phyloP scores from a whole-genome alignment of 768 basidiomycete species.

The Coprinellus micaceus region DNA sequence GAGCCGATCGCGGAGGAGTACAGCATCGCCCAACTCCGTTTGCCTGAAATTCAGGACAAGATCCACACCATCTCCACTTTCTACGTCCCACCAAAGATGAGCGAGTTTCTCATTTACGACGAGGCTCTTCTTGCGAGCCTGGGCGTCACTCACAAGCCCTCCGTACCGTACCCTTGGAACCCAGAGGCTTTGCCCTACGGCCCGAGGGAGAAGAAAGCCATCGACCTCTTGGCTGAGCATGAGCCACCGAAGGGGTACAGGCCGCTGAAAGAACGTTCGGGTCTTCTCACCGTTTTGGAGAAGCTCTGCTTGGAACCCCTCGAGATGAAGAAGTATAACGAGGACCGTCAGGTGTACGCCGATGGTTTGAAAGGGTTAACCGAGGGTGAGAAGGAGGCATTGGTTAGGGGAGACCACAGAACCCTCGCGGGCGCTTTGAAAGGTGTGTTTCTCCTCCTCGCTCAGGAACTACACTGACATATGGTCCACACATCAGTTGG shows the following conservation, averaged over 20 bases:
- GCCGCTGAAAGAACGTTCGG: background rate
- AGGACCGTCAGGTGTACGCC: background rate
- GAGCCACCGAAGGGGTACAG: background rate
- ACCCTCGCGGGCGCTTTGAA: background rate
- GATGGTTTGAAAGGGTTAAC: background rate
- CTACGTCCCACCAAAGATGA: background rate
- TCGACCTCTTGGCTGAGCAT: background rate
- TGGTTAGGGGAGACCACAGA: background rate
- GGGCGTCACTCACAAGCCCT: background rate
- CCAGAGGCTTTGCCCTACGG: background rate
- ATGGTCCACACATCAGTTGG: no score
- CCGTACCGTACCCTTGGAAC: background rate
- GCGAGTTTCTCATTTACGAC: background rate
- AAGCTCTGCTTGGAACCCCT: background rate
- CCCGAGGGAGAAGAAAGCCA: background rate
- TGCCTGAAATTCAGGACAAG: background rate
- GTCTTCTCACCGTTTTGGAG: background rate
- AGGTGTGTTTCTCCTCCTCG: no score
- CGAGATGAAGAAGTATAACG: background rate
- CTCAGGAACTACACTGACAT: no score
- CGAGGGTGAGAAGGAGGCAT: background rate
- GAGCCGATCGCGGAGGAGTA: background rate
- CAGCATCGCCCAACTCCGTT: background rate
- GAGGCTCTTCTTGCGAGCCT: background rate
- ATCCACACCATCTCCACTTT: background rate